Evolutionary conservation across 2,329 filamentous ascomycete species (phyloP), one percentile per base, ranked within the genome.

Genomic region (Arthrobotrys sinensis): DNA sequence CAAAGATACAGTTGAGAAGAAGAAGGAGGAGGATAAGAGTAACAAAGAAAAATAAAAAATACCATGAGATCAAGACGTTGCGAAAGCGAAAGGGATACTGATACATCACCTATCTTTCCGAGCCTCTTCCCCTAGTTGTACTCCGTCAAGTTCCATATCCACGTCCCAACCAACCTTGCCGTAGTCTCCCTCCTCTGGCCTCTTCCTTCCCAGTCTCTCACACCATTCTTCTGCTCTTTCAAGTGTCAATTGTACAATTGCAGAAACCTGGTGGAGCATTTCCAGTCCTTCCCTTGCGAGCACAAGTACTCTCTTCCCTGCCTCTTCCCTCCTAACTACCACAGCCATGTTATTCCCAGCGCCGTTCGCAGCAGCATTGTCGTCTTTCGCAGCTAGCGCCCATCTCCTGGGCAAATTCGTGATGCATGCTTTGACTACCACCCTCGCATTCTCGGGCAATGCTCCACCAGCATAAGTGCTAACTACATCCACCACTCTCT

Each of bases 181-280:
- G 36, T 79, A 79, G 32, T 73, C 67, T 6, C 60, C 62, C 16
- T 72, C 67, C 45, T 72, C 75, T 14, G 67, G 75, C n/a, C 66
- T 62, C 52, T 68, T 66, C 68, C 87, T 86, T 10, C 92, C 93
- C 75, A 97, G 86, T 19, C 91, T 88, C 76, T 94, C 92, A 80
- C 95, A 93, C 96, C 96, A 98, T 81, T 91, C 90, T 84, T 98
- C 95, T 0, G 96, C 96, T 81, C 92, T 96, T 69, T 92, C 89
- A 66, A 98, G 92, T 0, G 96, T 98, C 66, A 93, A 92, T 81
- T 96, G 93, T 7, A 98, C 88, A 1, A 97, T 93, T 4, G 91
- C 90, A 46, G 91, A 96, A 62, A 99, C 93, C 83, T 97, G 94
- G 0, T 90, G 89, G 88, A 98, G 94, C 91, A 98, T 97, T 81